phyloP scores from a whole-genome alignment of 1,284 basidiomycete genomes.

The Albatrellus sp. region DNA sequence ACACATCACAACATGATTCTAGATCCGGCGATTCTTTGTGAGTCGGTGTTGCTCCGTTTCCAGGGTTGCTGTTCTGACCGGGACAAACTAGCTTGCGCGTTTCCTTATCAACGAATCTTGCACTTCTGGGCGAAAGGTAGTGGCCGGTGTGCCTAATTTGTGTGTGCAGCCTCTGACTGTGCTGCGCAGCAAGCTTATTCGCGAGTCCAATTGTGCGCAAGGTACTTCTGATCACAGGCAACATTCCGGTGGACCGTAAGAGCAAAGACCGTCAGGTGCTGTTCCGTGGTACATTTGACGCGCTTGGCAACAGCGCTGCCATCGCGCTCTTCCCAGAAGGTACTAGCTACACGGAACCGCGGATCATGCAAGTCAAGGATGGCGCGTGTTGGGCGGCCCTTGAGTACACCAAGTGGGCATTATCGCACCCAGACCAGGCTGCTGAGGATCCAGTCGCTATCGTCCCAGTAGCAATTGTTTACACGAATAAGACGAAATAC shows the following conservation, averaged over 20 bases:
- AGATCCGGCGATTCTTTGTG: slow-evolving; percentile 72
- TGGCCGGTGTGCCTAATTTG: slow-evolving; percentile 8
- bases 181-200: slow-evolving; percentile 54
- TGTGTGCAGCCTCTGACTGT: slow-evolving; percentile 3
- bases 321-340: slow-evolving; percentile 95
- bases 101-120: slow-evolving; percentile 68
- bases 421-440: slow-evolving; percentile 36
- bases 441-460: slow-evolving; percentile 37
- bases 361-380: slow-evolving; percentile 89
- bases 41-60: slow-evolving; percentile 18
- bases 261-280: slow-evolving; percentile 81
- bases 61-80: too few relatives aligned
- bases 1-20: slow-evolving; percentile 92
- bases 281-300: slow-evolving; percentile 86
- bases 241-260: slow-evolving; percentile 92
- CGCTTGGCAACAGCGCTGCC: slow-evolving; percentile 63
- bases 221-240: slow-evolving; percentile 81
- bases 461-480: slow-evolving; percentile 82
- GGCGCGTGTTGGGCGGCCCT: slow-evolving; percentile 93
- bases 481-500: slow-evolving; percentile 92
- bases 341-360: slow-evolving; percentile 81
- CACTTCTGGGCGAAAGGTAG: slow-evolving; percentile 91
- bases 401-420: slow-evolving; percentile 78
- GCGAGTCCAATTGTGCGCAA: slow-evolving; percentile 60
- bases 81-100: slow-evolving; percentile 45